Evolutionary conservation across 2,329 filamentous ascomycete species (phyloP).

Genomic region (Colletotrichum destructivum): DNA sequence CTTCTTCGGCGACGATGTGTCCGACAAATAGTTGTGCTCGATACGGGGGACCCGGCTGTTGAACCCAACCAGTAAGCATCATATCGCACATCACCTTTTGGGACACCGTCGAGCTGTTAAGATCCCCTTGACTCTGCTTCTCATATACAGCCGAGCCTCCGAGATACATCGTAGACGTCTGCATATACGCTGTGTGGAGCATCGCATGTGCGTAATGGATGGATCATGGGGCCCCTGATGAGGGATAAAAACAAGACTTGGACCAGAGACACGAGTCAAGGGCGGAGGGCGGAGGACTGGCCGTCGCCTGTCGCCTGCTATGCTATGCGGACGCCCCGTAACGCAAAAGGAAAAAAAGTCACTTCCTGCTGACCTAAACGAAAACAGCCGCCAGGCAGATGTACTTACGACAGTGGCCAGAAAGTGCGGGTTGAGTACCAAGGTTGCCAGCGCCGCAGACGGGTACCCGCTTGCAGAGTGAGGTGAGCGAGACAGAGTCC

Average conservation of each 20-base stretch:
- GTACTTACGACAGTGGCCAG: neutral
- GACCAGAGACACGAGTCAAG: conserved; percentile 34
- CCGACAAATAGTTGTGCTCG: too few relatives aligned
- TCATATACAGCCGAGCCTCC: neutral
- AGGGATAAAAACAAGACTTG: conserved; percentile 15
- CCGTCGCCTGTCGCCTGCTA: neutral
- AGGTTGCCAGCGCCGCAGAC: neutral
- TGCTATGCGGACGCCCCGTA: conserved; percentile 19
- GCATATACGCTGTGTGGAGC: neutral
- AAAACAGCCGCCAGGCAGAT: neutral
- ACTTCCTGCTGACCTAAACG: neutral
- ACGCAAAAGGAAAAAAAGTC: neutral
- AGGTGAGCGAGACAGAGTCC: neutral
- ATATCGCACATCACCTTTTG: neutral
- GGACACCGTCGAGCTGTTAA: too few relatives aligned
- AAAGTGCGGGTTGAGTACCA: neutral
- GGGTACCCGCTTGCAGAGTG: neutral
- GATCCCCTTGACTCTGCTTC: neutral
- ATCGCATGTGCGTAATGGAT: conserved; percentile 4
- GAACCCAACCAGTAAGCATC: neutral
- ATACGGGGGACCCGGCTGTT: too few relatives aligned
- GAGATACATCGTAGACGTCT: neutral
- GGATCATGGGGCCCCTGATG: neutral
- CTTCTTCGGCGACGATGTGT: neutral
- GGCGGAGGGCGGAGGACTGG: neutral